Conservation (phyloP, 345 rosid genomes). For the Eucalyptus sp. region DNA sequence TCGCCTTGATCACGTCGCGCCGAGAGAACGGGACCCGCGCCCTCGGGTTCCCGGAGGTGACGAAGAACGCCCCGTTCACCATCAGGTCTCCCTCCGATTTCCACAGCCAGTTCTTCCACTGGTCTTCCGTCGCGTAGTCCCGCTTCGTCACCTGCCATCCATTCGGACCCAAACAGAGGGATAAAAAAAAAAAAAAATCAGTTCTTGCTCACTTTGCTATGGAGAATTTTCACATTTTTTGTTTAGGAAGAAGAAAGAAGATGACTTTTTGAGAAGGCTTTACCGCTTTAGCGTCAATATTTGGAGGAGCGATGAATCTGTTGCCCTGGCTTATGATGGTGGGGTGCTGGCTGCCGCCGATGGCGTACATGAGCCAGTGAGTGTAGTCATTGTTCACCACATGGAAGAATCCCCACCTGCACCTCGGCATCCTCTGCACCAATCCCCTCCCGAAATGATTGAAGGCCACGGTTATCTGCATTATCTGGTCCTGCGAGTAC, state of each 20-base stretch:
- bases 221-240: not conserved
- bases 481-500: slow-evolving; percentile 16
- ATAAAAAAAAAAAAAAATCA: not conserved
- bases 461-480: slow-evolving; percentile 75
- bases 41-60: slow-evolving; percentile 4
- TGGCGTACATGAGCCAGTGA: slow-evolving; percentile 61
- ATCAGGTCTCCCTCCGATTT: slow-evolving; percentile 19
- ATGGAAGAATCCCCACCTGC: slow-evolving; percentile 47
- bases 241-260: not conserved
- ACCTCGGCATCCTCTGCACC: slow-evolving; percentile 47
- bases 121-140: slow-evolving; percentile 7
- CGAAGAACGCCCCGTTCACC: slow-evolving; percentile 30
- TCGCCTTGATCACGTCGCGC: slow-evolving; percentile 2
- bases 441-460: slow-evolving; percentile 59
- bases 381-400: slow-evolving; percentile 77
- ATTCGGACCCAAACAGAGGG: not conserved
- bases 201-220: not conserved
- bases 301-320: slow-evolving; percentile 61
- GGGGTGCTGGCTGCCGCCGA: slow-evolving; percentile 53
- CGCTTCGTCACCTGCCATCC: slow-evolving; percentile 28
- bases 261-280: not conserved
- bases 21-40: not conserved
- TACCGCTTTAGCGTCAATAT: slow-evolving; percentile 18
- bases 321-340: slow-evolving; percentile 73
- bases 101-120: slow-evolving; percentile 40